Conservation (phyloP, 1,139 yeast genomes). For the Lodderomyces parapsilosis region DNA sequence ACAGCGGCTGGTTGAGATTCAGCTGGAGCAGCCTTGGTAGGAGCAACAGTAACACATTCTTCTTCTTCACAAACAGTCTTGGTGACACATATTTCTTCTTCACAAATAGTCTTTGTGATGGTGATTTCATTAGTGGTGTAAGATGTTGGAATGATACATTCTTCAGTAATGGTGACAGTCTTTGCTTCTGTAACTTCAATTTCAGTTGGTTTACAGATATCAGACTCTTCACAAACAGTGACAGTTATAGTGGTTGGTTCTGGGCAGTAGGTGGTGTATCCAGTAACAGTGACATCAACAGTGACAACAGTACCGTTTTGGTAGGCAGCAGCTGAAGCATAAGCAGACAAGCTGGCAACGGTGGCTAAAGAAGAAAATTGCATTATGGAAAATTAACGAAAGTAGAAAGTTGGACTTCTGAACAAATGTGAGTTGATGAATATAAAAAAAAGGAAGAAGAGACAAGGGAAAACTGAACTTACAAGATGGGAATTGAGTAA, state of each 20-base stretch:
- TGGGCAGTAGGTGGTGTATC: slow-evolving; percentile 40
- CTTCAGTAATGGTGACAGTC: slow-evolving; percentile 36
- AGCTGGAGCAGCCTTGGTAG: slow-evolving; percentile 11
- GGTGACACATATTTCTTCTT: too few relatives aligned
- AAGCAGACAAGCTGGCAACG: slow-evolving; percentile 35
- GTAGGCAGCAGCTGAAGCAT: slow-evolving; percentile 28
- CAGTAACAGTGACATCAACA: slow-evolving; percentile 35
- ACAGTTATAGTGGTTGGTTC: slow-evolving; percentile 30
- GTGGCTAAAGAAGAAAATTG: slow-evolving; percentile 39
- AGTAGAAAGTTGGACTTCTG: slow-evolving; percentile 4
- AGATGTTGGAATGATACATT: slow-evolving; percentile 38
- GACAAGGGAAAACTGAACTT: neutral
- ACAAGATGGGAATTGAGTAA: neutral
- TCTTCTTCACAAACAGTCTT: slow-evolving; percentile 11
- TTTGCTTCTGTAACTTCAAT: slow-evolving; percentile 34
- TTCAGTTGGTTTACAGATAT: slow-evolving; percentile 20
- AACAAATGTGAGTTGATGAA: slow-evolving; percentile 1
- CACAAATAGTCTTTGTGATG: slow-evolving; percentile 11
- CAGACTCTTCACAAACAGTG: slow-evolving; percentile 25
- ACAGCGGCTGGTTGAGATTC: slow-evolving; percentile 17
- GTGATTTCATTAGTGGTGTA: slow-evolving; percentile 20
- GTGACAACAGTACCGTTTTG: slow-evolving; percentile 38
- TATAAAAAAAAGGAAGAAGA: slow-evolving; percentile 13
- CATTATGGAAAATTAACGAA: slow-evolving; percentile 21
- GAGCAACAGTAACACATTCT: slow-evolving; percentile 17